phyloP scores from a whole-genome alignment of 441 rosid genomes.

The Eruca vesicaria region DNA sequence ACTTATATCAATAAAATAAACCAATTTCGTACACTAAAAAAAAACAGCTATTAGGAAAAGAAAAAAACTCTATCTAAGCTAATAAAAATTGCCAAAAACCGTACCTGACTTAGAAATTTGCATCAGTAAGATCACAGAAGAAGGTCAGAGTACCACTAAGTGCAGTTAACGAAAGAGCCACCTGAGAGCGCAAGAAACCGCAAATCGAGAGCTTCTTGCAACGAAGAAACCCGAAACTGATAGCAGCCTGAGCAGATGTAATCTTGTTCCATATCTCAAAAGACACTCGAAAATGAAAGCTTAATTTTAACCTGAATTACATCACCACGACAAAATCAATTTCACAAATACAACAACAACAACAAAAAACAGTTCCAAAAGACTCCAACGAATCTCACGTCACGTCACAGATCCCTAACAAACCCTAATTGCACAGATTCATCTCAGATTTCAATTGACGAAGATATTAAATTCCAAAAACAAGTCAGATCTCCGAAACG shows the following conservation, averaged over 20 bases:
- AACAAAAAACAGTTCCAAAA: neutral
- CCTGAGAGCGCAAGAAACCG: neutral
- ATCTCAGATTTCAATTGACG: too few species aligned
- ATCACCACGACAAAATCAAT: neutral
- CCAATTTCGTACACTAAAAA: neutral
- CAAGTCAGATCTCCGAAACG: neutral
- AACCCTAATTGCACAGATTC: too few species aligned
- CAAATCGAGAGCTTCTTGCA: neutral
- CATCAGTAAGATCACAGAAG: neutral
- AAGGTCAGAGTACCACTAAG: neutral
- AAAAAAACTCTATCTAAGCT: too few species aligned
- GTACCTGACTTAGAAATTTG: neutral
- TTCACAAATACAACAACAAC: neutral
- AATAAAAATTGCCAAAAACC: too few species aligned
- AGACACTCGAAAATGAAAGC: neutral
- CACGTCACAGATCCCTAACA: neutral
- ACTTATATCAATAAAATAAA: neutral
- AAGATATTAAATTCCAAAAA: neutral
- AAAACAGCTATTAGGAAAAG: neutral
- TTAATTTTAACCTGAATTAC: neutral
- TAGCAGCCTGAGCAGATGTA: slow-evolving; percentile 1
- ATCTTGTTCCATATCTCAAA: neutral
- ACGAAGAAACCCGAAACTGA: neutral
- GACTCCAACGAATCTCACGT: neutral
- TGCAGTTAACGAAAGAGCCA: neutral